phyloP scores from a whole-genome alignment of 805 yeast genomes.

The Brettanomyces bruxellensis region DNA sequence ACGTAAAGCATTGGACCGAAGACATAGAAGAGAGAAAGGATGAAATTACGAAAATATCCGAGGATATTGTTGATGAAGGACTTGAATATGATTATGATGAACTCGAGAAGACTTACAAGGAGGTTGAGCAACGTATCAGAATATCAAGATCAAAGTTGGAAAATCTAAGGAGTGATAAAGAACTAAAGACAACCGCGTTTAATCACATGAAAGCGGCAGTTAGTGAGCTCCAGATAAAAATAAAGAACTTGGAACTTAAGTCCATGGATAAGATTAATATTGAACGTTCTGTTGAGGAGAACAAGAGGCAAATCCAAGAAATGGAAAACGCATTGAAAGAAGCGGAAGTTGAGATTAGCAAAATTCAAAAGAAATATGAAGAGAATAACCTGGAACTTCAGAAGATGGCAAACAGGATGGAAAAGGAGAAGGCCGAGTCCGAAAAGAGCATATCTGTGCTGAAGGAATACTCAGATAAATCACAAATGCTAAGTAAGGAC shows the following conservation, averaged over 20 bases:
- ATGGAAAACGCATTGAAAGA: not conserved
- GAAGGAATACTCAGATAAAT: slow-evolving; percentile 32
- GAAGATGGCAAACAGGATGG: not conserved
- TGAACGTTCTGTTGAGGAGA: slow-evolving; percentile 29
- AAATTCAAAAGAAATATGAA: slow-evolving; percentile 4
- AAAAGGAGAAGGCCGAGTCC: not conserved
- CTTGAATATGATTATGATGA: slow-evolving; percentile 31
- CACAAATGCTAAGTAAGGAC: slow-evolving; percentile 36
- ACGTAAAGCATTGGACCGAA: slow-evolving; percentile 1
- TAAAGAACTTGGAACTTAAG: slow-evolving; percentile 45
- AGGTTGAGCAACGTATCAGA: slow-evolving; percentile 31
- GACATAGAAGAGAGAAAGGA: slow-evolving; percentile 6
- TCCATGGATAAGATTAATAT: slow-evolving; percentile 37
- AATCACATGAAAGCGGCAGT: slow-evolving; percentile 38
- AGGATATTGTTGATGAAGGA: slow-evolving; percentile 9
- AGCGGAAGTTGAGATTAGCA: not conserved
- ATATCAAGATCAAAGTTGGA: slow-evolving; percentile 27
- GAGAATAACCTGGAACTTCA: not conserved
- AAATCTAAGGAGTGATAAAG: slow-evolving; percentile 32
- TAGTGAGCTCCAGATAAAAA: slow-evolving; percentile 42
- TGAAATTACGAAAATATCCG: slow-evolving; percentile 4
- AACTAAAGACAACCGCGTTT: slow-evolving; percentile 33
- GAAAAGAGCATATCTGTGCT: slow-evolving; percentile 21
- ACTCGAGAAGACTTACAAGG: slow-evolving; percentile 34
- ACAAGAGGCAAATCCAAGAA: slow-evolving; percentile 15